Evolutionary conservation across 345 rosid genomes (phyloP).

Genomic region (Geranium brycei): DNA sequence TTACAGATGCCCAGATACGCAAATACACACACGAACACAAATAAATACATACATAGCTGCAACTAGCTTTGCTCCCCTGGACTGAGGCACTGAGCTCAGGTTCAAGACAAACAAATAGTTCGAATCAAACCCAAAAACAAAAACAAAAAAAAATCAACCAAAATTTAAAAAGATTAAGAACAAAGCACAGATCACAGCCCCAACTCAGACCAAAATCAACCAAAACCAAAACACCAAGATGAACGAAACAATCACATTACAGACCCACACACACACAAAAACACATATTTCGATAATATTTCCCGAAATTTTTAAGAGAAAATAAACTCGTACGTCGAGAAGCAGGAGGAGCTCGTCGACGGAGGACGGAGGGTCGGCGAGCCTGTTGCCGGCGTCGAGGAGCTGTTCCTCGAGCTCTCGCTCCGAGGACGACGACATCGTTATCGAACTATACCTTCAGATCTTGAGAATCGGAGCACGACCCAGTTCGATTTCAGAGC

Average conservation of each 20-base stretch:
- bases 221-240: too few relatives aligned
- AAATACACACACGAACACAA: too few relatives aligned
- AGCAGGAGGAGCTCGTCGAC: constrained; percentile 65
- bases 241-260: background rate
- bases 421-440: constrained; percentile 24
- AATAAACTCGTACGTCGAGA: constrained; percentile 52
- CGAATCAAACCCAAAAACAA: background rate
- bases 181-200: too few relatives aligned
- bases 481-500: background rate
- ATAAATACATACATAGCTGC: background rate
- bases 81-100: background rate
- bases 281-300: background rate
- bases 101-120: background rate
- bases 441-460: too few relatives aligned
- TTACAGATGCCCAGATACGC: too few relatives aligned
- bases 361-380: constrained; percentile 52
- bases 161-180: too few relatives aligned
- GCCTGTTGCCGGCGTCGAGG: constrained; percentile 57
- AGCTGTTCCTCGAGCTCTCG: constrained; percentile 59
- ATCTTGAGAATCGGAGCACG: background rate
- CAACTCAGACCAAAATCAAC: too few relatives aligned
- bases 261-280: background rate
- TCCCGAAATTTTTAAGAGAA: background rate
- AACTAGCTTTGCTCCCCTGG: background rate
- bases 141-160: too few relatives aligned